These are phyloP conservation scores for Fraxinus platypoda DNA, from an alignment of 305 asterid genomes.

Conservation along the genomic window DNA sequence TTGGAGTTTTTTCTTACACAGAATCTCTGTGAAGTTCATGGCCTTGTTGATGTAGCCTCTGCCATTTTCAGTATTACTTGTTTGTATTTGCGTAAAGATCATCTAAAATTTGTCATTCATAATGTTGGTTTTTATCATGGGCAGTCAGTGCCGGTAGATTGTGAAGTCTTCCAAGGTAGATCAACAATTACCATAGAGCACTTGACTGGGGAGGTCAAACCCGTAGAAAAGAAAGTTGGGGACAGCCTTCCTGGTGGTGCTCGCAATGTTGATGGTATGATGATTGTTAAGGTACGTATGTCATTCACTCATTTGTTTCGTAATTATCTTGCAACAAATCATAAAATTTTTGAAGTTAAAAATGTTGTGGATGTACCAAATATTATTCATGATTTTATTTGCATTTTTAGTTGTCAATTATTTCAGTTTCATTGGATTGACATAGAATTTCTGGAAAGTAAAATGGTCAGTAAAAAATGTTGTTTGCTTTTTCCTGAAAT, in stretches of 20 bases:
- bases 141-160: slow-evolving; percentile 99
- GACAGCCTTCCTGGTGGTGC: slow-evolving; percentile 99
- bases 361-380: background rate
- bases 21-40: slow-evolving; percentile 11
- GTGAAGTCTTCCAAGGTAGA: slow-evolving; percentile 85
- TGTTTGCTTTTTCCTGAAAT: background rate
- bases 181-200: slow-evolving; percentile 96
- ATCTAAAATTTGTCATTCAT: slow-evolving; percentile 15
- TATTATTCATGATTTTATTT: background rate
- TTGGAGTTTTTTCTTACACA: slow-evolving; percentile 1
- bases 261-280: slow-evolving; percentile 93
- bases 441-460: background rate
- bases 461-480: background rate
- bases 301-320: background rate
- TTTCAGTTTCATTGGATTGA: background rate
- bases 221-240: slow-evolving; percentile 70
- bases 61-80: slow-evolving; percentile 12
- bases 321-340: background rate
- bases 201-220: slow-evolving; percentile 94
- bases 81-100: slow-evolving; percentile 4
- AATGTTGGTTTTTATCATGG: slow-evolving; percentile 30
- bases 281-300: slow-evolving; percentile 80
- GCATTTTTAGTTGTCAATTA: background rate
- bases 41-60: background rate
- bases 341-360: background rate